These are phyloP conservation scores for Alternaria alternata DNA, from an alignment of 2,329 filamentous ascomycete genomes.

Conservation along the genomic window DNA sequence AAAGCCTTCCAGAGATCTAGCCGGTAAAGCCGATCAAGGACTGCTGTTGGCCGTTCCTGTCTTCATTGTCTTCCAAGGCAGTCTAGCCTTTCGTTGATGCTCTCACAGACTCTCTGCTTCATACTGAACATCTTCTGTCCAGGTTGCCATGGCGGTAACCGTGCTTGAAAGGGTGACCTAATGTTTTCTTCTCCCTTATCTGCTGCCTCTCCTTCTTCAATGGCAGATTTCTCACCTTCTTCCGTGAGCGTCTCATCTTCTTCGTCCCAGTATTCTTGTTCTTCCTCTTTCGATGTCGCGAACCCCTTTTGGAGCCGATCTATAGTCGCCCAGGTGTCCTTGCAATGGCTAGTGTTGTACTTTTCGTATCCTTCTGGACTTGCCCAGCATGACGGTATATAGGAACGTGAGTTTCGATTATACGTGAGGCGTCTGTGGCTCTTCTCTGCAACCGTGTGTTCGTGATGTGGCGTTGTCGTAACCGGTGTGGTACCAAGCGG, in stretches of 20 bases:
- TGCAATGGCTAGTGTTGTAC: slow-evolving; percentile 18
- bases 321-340: background rate
- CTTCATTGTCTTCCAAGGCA: too few relatives aligned
- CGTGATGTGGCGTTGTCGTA: slow-evolving; percentile 12
- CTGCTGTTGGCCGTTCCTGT: too few relatives aligned
- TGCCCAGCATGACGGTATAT: slow-evolving; percentile 15
- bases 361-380: slow-evolving; percentile 21
- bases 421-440: background rate
- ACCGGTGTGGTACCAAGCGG: background rate
- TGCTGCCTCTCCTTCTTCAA: too few relatives aligned
- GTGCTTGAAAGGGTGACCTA: background rate
- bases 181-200: too few relatives aligned
- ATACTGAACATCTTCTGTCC: background rate
- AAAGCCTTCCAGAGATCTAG: too few relatives aligned
- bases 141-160: background rate
- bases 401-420: slow-evolving; percentile 2
- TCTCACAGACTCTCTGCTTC: too few relatives aligned
- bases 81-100: too few relatives aligned
- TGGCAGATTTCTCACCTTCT: too few relatives aligned
- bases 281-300: background rate
- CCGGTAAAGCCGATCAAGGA: too few relatives aligned
- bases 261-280: background rate
- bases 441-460: slow-evolving; percentile 7
- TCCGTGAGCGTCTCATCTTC: background rate
- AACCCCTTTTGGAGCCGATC: background rate